These are phyloP conservation scores for Mycena vitilis DNA, from an alignment of 768 basidiomycete genomes.

Conservation along the genomic window DNA sequence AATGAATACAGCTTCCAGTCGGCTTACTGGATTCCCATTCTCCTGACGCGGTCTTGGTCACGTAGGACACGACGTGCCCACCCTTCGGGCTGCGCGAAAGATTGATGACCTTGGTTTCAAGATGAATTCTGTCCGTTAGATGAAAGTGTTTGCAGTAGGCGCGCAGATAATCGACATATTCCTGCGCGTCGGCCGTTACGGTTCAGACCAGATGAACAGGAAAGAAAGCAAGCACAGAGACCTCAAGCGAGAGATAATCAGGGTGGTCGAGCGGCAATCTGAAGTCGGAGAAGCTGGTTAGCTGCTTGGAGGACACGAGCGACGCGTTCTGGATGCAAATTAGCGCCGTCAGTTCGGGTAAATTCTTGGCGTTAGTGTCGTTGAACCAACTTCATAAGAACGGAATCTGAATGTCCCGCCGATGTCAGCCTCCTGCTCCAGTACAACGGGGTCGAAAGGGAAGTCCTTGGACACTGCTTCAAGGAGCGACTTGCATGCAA, in stretches of 20 bases:
- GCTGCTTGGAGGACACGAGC: conserved; percentile 68
- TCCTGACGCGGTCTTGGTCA: conserved; percentile 37
- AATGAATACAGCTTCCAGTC: neutral
- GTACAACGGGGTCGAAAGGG: conserved; percentile 60
- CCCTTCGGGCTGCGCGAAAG: conserved; percentile 47
- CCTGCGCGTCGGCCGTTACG: conserved; percentile 36
- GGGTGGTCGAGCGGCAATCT: conserved; percentile 58
- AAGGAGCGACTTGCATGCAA: conserved; percentile 60
- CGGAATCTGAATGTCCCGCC: conserved; percentile 66
- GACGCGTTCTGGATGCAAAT: conserved; percentile 52
- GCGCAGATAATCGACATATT: conserved; percentile 65
- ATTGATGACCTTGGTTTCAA: conserved; percentile 52
- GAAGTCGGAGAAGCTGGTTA: conserved; percentile 72
- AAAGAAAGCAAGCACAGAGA: conserved; percentile 28
- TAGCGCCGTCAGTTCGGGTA: no score
- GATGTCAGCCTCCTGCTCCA: conserved; percentile 61
- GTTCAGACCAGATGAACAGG: conserved; percentile 4
- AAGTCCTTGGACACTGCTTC: conserved; percentile 51
- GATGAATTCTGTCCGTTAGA: conserved; percentile 51
- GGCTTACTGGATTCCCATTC: conserved; percentile 46
- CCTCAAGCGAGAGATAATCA: conserved; percentile 61
- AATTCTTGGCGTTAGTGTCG: neutral
- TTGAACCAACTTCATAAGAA: conserved; percentile 53
- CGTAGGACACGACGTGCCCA: conserved; percentile 53
- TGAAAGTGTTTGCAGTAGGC: conserved; percentile 57